Percentiles rank a stretch among this genome's conserved stretches.
phyloP scores from a whole-genome alignment of 345 rosid genomes.

The Erysimum cheiranthoides region DNA sequence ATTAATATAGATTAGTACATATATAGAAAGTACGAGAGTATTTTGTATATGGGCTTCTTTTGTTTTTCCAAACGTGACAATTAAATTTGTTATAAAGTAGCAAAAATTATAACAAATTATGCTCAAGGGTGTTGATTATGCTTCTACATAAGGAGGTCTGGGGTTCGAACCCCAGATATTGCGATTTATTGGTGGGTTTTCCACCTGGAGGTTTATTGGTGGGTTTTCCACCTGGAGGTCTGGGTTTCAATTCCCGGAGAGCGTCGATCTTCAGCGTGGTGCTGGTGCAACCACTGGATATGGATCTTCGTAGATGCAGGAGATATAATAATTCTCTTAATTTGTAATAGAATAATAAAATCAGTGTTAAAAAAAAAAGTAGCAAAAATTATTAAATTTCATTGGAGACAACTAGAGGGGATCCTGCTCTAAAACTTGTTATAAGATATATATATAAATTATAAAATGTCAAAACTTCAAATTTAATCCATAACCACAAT shows the following conservation, averaged over 20 bases:
- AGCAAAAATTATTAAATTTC: constrained; percentile 14
- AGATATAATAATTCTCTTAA: too few species aligned
- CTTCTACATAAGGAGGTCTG: too few species aligned
- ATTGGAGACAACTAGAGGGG: background rate
- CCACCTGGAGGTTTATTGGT: too few species aligned
- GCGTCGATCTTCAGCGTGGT: too few species aligned
- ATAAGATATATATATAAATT: constrained; percentile 1
- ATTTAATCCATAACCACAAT: background rate
- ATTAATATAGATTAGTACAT: background rate
- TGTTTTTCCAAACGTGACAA: background rate
- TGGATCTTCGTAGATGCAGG: too few species aligned
- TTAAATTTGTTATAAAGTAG: background rate
- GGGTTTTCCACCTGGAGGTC: too few species aligned
- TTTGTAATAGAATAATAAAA: too few species aligned
- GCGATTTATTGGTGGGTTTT: too few species aligned
- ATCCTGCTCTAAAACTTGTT: background rate
- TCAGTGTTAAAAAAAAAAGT: background rate
- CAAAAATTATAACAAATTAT: constrained; percentile 16
- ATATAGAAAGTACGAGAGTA: background rate
- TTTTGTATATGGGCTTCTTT: background rate
- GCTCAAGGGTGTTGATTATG: too few species aligned
- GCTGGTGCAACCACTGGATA: too few species aligned
- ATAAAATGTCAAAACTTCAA: constrained; percentile 5
- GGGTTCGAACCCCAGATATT: too few species aligned
- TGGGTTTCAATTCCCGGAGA: too few species aligned